These are phyloP conservation scores for Ceriops zippeliana DNA, from an alignment of 345 rosid species.

Conservation along the genomic window DNA sequence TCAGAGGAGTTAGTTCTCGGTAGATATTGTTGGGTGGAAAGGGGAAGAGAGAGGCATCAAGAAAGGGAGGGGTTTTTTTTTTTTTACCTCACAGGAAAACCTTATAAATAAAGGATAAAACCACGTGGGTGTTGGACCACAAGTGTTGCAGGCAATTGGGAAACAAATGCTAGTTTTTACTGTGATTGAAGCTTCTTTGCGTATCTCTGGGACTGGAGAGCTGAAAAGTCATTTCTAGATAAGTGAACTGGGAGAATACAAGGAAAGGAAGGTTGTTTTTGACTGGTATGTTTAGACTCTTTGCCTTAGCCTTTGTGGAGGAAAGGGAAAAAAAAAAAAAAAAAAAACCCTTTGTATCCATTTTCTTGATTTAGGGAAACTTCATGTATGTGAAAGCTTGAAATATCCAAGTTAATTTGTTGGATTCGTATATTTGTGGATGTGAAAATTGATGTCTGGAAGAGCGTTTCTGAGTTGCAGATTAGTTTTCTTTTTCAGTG, in stretches of 20 bases:
- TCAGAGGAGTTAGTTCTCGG: slow-evolving; percentile 10
- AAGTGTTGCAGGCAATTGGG: slow-evolving; percentile 8
- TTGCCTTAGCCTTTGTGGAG: background rate
- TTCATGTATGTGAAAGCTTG: background rate
- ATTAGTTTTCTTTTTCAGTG: background rate
- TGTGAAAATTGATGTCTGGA: slow-evolving; percentile 9
- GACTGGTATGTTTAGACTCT: background rate
- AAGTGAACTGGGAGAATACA: background rate
- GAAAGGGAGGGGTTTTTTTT: background rate
- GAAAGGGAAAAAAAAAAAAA: background rate
- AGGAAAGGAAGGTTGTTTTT: background rate
- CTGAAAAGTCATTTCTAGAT: background rate
- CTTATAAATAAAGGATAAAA: slow-evolving; percentile 13
- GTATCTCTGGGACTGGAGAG: background rate
- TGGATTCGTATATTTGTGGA: background rate
- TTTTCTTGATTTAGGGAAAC: slow-evolving; percentile 5
- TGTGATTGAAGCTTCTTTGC: slow-evolving; percentile 11
- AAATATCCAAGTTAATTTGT: slow-evolving; percentile 1
- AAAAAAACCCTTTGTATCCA: background rate
- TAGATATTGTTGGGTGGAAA: slow-evolving; percentile 27
- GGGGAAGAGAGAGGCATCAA: slow-evolving; percentile 9
- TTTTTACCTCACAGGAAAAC: background rate
- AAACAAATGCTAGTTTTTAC: slow-evolving; percentile 1
- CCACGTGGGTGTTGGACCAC: slow-evolving; percentile 6
- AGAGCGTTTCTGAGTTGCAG: slow-evolving; percentile 13